These are phyloP conservation scores for Trichoderma breve DNA, from an alignment of 2,329 filamentous ascomycete species.

Conservation along the genomic window DNA sequence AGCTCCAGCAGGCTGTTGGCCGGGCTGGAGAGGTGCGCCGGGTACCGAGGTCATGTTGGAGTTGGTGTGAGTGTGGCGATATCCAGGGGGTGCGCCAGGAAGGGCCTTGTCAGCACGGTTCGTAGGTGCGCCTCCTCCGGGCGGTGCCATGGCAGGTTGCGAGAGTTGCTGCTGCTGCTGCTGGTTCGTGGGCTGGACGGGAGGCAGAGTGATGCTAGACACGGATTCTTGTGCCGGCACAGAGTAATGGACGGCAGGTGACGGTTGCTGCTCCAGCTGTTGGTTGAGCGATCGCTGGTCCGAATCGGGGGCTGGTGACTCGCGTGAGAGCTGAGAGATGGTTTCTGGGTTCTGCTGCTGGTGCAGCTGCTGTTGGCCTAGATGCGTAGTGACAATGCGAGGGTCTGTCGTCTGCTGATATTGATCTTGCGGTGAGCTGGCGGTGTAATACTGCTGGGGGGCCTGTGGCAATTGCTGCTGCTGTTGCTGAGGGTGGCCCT, in stretches of 20 bases:
- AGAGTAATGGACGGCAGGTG: constrained; percentile 42
- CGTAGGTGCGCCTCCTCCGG: constrained; percentile 40
- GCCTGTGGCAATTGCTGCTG: constrained; percentile 19
- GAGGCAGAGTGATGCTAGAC: constrained; percentile 30
- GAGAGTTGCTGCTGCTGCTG: background rate
- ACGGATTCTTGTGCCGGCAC: constrained; percentile 36
- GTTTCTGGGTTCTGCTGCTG: constrained; percentile 54
- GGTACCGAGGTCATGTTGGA: constrained; percentile 42
- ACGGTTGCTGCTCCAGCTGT: constrained; percentile 43
- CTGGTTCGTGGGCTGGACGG: constrained; percentile 32
- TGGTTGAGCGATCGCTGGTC: constrained; percentile 43
- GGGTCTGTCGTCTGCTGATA: constrained; percentile 40
- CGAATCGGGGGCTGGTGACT: constrained; percentile 54
- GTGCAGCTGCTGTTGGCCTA: constrained; percentile 30
- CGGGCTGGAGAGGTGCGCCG: constrained; percentile 28
- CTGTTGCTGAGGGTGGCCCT: constrained; percentile 23
- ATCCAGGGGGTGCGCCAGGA: constrained; percentile 50
- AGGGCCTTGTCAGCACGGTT: constrained; percentile 48
- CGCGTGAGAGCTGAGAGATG: constrained; percentile 61
- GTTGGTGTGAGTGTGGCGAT: constrained; percentile 54
- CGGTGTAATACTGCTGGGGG: constrained; percentile 25
- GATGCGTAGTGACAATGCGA: constrained; percentile 37
- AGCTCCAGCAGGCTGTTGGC: background rate
- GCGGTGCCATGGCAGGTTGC: constrained; percentile 48
- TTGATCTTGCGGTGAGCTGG: constrained; percentile 22